phyloP scores from a whole-genome alignment of 2,329 filamentous ascomycete genomes.

The Paracorniculantispora psalliotae region DNA sequence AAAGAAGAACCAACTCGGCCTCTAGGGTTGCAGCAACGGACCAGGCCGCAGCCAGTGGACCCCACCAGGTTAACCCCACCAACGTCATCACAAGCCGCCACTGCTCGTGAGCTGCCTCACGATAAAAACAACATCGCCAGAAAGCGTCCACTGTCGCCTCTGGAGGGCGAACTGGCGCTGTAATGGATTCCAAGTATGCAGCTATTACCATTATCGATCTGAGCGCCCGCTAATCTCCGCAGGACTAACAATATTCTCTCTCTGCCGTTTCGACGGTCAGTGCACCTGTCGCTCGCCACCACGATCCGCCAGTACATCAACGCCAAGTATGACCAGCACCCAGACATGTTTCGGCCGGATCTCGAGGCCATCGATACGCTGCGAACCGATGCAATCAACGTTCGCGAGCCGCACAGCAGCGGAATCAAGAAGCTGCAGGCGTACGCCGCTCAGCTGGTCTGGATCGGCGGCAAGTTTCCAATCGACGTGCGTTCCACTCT shows the following conservation, averaged over 20 bases:
- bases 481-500: constrained; percentile 62
- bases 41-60: too few relatives aligned
- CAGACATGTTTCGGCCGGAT: constrained; percentile 91
- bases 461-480: constrained; percentile 92
- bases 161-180: neutral
- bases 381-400: constrained; percentile 79
- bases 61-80: constrained; percentile 10
- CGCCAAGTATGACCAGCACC: constrained; percentile 96
- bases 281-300: constrained; percentile 69
- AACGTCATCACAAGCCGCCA: constrained; percentile 7
- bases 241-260: constrained; percentile 58
- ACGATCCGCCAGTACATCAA: constrained; percentile 95
- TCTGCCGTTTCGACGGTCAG: constrained; percentile 83
- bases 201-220: neutral
- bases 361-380: constrained; percentile 77
- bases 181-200: constrained; percentile 12
- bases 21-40: too few relatives aligned
- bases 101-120: neutral
- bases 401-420: constrained; percentile 80
- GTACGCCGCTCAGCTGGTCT: constrained; percentile 89
- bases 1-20: too few relatives aligned
- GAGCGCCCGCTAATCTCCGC: neutral
- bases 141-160: constrained; percentile 2
- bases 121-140: constrained; percentile 1
- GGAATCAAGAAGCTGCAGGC: constrained; percentile 83